A percentile compares a stretch with the other conserved stretches of the same genome.
These are phyloP conservation scores for Xylaria sp. DNA, from an alignment of 2,329 filamentous ascomycete genomes.

Conservation along the genomic window DNA sequence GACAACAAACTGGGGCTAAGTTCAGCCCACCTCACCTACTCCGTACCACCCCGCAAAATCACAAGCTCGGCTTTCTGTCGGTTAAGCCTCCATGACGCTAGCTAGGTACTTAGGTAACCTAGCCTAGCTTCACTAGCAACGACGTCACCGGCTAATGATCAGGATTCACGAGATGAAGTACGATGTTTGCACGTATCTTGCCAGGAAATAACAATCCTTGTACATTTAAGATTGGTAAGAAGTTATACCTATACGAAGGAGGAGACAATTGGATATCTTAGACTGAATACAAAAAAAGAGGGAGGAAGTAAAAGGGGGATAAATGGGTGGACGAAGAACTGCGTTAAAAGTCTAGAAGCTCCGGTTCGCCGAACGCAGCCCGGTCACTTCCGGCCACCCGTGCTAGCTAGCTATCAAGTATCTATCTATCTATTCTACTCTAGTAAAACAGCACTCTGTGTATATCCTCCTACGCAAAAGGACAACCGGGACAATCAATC, in stretches of 20 bases:
- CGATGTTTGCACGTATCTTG: neutral
- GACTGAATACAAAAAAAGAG: neutral
- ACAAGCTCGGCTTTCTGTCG: slow-evolving; percentile 67
- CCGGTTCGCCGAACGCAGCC: slow-evolving; percentile 34
- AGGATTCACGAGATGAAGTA: neutral
- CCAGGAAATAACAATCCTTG: no score
- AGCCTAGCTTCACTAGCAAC: neutral
- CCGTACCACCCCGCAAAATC: slow-evolving; percentile 61
- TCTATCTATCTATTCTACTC: neutral
- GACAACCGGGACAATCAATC: slow-evolving; percentile 7
- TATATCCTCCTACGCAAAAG: neutral
- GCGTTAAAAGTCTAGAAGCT: slow-evolving; percentile 10
- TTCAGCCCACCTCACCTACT: slow-evolving; percentile 4
- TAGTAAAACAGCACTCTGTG: neutral
- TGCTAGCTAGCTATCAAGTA: neutral
- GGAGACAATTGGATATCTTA: neutral
- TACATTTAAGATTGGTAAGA: no score
- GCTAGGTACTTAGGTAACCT: neutral
- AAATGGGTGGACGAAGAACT: neutral
- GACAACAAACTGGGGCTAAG: neutral
- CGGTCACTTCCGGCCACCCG: slow-evolving; percentile 34
- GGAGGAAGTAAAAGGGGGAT: neutral
- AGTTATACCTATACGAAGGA: no score
- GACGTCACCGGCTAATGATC: slow-evolving; percentile 51
- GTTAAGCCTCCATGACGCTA: slow-evolving; percentile 51